Base-by-base conservation (phyloP, 1,139 yeast species). In the Protomyces pachydermus region DNA sequence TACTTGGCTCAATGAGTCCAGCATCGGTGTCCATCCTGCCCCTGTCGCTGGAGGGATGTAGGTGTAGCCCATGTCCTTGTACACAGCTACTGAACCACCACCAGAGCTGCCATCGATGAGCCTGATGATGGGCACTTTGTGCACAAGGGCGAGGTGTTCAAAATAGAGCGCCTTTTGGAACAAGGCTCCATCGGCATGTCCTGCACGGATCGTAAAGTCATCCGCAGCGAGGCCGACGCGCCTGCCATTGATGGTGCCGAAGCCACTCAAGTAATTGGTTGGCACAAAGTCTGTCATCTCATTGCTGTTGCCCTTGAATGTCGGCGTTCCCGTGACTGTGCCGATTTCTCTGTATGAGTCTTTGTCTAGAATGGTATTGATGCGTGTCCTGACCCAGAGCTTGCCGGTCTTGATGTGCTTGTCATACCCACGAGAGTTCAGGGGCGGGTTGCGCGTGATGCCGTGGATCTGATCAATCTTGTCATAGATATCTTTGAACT, bases 21-120 rank as follows among this genome's bases (percentile, higher is more conserved):
- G 38, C 51, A 58, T 51, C 35, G 62, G 53, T 37, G 35, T 35
- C 62, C 62, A 58, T 5, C 62, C 62, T 16, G 56, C 56, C 14
- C 62, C 62, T 12, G 62, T 52, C 16, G 62, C 53, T n/a, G 62
- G 62, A 42, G 62, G 62, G n/a, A 58, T 51, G 62, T 58, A 58
- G 20, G 62, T 58, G 39, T n/a, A 37, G 23, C 62, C 62, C 52
- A 52, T 20, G 14, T 58, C 62, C 14, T 55, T 55, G 35, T 58
- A 58, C 45, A 58, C 62, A 42, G 62, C 56, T 45, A 58, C 62
- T 9, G 56, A 52, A 14, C 62, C 62, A 23, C 62, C 62, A 9
- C 62, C 62, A 10, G 62, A 58, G 32, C 52, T 39, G 23, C 62
- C 62, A 39, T 58, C 62, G 12, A 58, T 34, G 39, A 58, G 52